Conservation (phyloP, 225 moss, liverwort and hornwort genomes). For the Physcomitrium patens region DNA sequence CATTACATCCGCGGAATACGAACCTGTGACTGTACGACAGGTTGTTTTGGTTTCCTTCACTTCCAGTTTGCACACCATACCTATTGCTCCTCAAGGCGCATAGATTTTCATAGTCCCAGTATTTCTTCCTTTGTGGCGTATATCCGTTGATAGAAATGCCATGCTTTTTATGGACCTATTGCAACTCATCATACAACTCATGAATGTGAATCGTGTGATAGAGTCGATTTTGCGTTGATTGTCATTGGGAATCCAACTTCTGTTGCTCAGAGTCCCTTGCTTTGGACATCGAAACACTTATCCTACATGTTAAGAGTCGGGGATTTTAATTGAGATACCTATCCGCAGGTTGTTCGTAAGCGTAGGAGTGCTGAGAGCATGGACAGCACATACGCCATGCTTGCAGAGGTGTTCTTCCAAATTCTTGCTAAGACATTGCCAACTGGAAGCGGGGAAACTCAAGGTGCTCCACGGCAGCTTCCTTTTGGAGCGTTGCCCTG, state of each 20-base stretch:
- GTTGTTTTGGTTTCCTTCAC: conserved; percentile 42
- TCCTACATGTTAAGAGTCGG: neutral
- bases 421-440: conserved; percentile 69
- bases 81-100: neutral
- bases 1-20: conserved; percentile 60
- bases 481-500: conserved; percentile 74
- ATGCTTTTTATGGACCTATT: neutral
- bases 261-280: conserved; percentile 14
- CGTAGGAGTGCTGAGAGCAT: conserved; percentile 87
- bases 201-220: neutral
- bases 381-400: conserved; percentile 70
- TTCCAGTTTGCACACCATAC: neutral
- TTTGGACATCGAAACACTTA: conserved; percentile 4
- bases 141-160: conserved; percentile 5
- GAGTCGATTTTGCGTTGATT: conserved; percentile 22
- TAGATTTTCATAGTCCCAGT: conserved; percentile 12
- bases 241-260: conserved; percentile 11
- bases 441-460: conserved; percentile 47
- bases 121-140: neutral
- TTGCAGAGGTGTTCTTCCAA: conserved; percentile 68
- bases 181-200: neutral
- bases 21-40: conserved; percentile 66
- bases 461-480: conserved; percentile 70
- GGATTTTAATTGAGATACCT: neutral
- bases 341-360: conserved; percentile 67